phyloP scores from a whole-genome alignment of 805 yeast species.

The Cyberlindnera euphorbiiphila region DNA sequence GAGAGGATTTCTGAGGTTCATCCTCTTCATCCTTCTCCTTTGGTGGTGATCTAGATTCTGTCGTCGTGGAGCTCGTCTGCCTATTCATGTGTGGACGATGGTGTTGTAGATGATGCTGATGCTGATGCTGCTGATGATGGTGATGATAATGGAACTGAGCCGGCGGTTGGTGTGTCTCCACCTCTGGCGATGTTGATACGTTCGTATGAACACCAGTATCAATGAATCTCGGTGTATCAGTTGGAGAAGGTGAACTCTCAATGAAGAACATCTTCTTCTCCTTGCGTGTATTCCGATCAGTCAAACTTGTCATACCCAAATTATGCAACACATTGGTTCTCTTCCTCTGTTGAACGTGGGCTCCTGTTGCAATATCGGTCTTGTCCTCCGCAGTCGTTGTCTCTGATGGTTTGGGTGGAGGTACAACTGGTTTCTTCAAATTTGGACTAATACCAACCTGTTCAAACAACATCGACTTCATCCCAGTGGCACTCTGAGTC shows the following conservation, averaged over 20 bases:
- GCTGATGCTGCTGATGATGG: slow-evolving; percentile 7
- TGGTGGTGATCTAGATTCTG: no score
- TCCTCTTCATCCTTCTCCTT: no score
- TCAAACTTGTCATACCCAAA: slow-evolving; percentile 26
- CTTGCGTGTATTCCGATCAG: slow-evolving; percentile 11
- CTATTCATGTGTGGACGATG: no score
- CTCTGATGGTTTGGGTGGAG: slow-evolving; percentile 1
- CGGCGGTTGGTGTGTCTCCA: slow-evolving; percentile 6
- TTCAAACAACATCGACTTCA: slow-evolving; percentile 18
- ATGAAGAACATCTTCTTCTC: slow-evolving; percentile 30
- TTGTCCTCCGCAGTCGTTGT: slow-evolving; percentile 9
- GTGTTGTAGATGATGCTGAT: slow-evolving; percentile 3
- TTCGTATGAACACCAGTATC: not conserved
- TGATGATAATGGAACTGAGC: slow-evolving; percentile 7
- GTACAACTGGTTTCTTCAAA: slow-evolving; percentile 10
- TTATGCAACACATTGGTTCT: slow-evolving; percentile 26
- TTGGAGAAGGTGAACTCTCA: slow-evolving; percentile 31
- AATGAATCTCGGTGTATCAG: slow-evolving; percentile 18
- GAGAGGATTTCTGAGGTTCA: slow-evolving; percentile 14
- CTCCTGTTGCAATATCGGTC: not conserved
- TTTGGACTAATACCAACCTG: slow-evolving; percentile 27
- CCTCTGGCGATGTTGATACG: slow-evolving; percentile 5
- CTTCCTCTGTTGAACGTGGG: slow-evolving; percentile 10
- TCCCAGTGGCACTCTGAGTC: not conserved
- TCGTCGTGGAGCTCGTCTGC: no score